Conservation (phyloP, 495 filamentous ascomycete genomes). For the Apiosordaria backusii region DNA sequence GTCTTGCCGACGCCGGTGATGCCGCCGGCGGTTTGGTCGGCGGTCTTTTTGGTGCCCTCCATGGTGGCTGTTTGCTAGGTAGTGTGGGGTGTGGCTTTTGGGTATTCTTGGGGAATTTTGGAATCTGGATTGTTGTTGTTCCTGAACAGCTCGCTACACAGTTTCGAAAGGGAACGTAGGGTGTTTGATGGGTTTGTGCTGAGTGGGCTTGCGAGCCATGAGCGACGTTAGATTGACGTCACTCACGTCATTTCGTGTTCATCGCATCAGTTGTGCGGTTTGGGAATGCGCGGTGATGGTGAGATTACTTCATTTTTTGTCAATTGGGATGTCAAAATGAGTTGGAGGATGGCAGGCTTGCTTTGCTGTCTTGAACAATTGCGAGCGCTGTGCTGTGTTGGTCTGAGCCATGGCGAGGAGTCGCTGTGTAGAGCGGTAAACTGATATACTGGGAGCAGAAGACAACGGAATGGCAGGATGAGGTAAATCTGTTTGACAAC, state of each 20-base stretch:
- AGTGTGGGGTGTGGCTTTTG: not conserved
- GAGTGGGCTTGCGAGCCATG: not conserved
- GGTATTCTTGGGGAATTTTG: not conserved
- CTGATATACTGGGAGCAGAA: no score
- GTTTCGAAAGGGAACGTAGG: not conserved
- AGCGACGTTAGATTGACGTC: not conserved
- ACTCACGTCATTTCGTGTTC: not conserved
- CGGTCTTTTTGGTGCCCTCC: conserved; percentile 34
- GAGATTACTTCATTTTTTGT: not conserved
- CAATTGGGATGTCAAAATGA: not conserved
- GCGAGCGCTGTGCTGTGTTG: no score
- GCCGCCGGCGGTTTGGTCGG: conserved; percentile 51
- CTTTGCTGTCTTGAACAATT: no score
- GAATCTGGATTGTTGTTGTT: not conserved
- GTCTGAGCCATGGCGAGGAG: no score
- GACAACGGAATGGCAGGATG: no score
- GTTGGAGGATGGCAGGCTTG: no score
- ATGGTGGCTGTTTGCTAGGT: conserved; percentile 12
- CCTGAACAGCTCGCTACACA: not conserved
- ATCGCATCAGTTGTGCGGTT: not conserved
- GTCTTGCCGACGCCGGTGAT: conserved; percentile 48
- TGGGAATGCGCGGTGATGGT: no score
- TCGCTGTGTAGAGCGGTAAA: no score
- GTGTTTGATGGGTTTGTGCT: not conserved
- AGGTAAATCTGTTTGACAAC: no score